These are phyloP conservation scores for Raffaelea albimanens DNA, from an alignment of 2,329 filamentous ascomycete species.

Conservation along the genomic window DNA sequence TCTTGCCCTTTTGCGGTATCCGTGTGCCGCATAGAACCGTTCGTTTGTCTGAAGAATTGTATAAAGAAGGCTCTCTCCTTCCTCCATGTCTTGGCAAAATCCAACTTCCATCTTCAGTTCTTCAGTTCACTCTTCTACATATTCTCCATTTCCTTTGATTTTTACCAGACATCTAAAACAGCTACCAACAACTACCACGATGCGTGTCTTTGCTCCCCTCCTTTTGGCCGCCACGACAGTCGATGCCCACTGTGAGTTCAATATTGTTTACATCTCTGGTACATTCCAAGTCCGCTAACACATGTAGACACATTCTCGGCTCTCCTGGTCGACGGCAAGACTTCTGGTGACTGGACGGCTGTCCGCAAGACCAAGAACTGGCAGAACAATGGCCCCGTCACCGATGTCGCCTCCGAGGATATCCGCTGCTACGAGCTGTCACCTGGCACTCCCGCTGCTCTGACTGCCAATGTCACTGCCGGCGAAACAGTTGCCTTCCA, in stretches of 20 bases:
- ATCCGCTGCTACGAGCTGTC: constrained; percentile 20
- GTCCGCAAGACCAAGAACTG: constrained; percentile 26
- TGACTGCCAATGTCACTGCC: constrained; percentile 25
- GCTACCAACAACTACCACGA: no score
- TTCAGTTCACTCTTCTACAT: no score
- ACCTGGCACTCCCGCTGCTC: constrained; percentile 15
- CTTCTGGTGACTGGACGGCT: constrained; percentile 18
- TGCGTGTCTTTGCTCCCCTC: not conserved
- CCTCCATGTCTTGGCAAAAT: no score
- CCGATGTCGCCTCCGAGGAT: constrained; percentile 16
- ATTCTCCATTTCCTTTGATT: no score
- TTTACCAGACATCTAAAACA: no score
- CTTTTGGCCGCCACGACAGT: constrained; percentile 8
- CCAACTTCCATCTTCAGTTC: not conserved
- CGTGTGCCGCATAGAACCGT: no score
- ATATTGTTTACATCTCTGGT: not conserved
- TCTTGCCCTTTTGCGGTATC: no score
- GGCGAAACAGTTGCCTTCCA: constrained; percentile 29
- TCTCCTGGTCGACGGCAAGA: constrained; percentile 10
- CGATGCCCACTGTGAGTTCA: constrained; percentile 12
- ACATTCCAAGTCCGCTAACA: not conserved
- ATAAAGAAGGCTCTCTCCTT: no score
- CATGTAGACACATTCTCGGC: constrained; percentile 13
- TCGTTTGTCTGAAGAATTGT: no score
- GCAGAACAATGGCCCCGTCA: constrained; percentile 22